Evolutionary conservation across 116 monocot genomes (phyloP).

Genomic region (Dioscorea cayenensis): DNA sequence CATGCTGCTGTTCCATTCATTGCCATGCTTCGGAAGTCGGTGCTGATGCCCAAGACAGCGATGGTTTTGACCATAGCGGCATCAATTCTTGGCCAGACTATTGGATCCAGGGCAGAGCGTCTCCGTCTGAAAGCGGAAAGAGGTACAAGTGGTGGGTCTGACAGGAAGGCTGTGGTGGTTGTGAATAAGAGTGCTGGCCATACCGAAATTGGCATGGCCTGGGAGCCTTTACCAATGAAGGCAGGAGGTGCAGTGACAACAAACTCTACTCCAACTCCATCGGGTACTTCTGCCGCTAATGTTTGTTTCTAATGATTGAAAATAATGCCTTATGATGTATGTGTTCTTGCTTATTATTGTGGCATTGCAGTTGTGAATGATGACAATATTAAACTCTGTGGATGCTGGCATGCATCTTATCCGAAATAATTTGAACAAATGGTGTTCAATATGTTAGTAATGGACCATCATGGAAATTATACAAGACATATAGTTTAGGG

Average conservation of each 20-base stretch:
- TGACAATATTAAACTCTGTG: too few relatives aligned
- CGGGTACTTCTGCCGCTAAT: constrained; percentile 8
- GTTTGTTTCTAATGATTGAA: constrained; percentile 24
- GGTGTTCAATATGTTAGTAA: too few relatives aligned
- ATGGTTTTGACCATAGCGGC: constrained; percentile 91
- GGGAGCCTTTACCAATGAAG: constrained; percentile 31
- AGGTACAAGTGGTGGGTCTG: not conserved
- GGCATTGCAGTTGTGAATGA: too few relatives aligned
- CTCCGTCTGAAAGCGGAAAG: constrained; percentile 39
- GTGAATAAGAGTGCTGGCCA: constrained; percentile 13
- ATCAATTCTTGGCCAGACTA: constrained; percentile 80
- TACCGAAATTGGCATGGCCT: constrained; percentile 19
- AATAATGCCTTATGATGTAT: too few relatives aligned
- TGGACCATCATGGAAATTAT: too few relatives aligned
- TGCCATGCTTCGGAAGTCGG: constrained; percentile 83
- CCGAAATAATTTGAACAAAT: too few relatives aligned
- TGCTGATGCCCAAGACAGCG: constrained; percentile 88
- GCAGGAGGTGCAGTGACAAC: not conserved
- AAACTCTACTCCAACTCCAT: not conserved
- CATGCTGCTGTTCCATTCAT: constrained; percentile 95
- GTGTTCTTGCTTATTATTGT: too few relatives aligned
- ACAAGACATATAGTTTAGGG: too few relatives aligned
- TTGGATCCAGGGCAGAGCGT: constrained; percentile 83
- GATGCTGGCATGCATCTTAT: too few relatives aligned
- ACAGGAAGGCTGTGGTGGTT: not conserved